Evolutionary conservation across 139 green algal species (phyloP).

Genomic region (Trebouxia sp.): DNA sequence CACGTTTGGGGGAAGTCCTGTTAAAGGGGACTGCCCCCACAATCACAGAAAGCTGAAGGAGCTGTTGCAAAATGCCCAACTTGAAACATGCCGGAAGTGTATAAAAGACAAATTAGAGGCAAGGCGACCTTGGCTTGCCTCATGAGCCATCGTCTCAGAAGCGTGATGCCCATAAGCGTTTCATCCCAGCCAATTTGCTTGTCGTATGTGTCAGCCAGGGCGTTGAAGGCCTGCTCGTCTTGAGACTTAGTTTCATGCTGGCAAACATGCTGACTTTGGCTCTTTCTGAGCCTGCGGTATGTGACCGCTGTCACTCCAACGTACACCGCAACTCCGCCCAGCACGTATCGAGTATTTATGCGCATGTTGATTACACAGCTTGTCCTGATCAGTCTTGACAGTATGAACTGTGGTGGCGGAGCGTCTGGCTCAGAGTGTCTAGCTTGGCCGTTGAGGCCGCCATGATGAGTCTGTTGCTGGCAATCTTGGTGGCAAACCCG

Average conservation of each 20-base stretch:
- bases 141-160: conserved; percentile 56
- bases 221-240: conserved; percentile 44
- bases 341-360: background rate
- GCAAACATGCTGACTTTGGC: background rate
- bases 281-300: background rate
- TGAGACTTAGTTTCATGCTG: too few species aligned
- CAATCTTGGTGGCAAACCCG: too few species aligned
- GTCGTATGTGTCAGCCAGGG: conserved; percentile 58
- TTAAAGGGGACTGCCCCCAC: too few species aligned
- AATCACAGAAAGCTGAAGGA: too few species aligned
- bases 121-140: conserved; percentile 45
- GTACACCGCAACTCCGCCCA: conserved; percentile 1
- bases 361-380: too few species aligned
- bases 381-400: too few species aligned
- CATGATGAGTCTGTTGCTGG: too few species aligned
- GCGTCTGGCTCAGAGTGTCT: background rate
- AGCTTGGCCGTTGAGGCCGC: background rate
- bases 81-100: background rate
- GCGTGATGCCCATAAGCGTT: conserved; percentile 57
- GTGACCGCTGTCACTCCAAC: background rate
- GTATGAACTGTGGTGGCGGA: too few species aligned
- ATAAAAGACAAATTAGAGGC: background rate
- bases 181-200: conserved; percentile 57
- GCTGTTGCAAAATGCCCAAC: too few species aligned
- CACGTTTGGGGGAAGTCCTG: too few species aligned